Conservation (phyloP, 108 stramenopile genomes). For the Nannochloropsis oceanica region DNA sequence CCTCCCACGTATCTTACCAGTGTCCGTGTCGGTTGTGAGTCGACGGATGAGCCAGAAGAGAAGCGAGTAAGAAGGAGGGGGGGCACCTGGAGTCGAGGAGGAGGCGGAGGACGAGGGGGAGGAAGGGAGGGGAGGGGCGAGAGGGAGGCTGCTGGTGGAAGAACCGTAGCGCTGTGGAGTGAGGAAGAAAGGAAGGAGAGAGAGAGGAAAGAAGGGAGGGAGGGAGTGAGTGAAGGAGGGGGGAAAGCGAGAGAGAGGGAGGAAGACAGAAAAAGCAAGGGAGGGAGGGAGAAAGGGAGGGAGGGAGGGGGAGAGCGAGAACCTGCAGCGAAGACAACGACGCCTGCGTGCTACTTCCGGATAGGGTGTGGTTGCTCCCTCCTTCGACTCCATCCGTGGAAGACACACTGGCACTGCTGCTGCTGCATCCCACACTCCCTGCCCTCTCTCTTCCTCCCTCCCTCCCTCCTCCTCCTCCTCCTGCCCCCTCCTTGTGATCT, state of each 20-base stretch:
- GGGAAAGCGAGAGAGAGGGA: neutral
- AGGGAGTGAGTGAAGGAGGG: neutral
- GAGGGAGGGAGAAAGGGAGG: neutral
- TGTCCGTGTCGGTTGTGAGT: slow-evolving; percentile 21
- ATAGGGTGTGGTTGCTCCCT: neutral
- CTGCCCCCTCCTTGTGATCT: neutral
- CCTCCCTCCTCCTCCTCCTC: neutral
- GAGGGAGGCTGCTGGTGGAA: neutral
- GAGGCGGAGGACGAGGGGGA: neutral
- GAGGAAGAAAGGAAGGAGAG: neutral
- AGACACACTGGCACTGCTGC: neutral
- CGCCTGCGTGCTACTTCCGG: neutral
- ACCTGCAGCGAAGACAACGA: neutral
- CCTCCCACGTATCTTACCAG: neutral
- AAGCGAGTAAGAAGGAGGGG: neutral
- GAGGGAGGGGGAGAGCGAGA: too few species aligned
- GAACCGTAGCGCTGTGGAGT: too few species aligned
- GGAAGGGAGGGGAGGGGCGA: neutral
- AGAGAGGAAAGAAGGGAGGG: neutral
- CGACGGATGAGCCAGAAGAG: slow-evolving; percentile 23
- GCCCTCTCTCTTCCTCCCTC: neutral
- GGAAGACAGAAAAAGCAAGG: neutral
- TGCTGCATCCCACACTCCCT: neutral
- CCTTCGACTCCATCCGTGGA: neutral
- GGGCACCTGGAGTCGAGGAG: neutral